Base-by-base conservation (phyloP, 495 filamentous ascomycete species). In the Saxophila tyrrhenica region DNA sequence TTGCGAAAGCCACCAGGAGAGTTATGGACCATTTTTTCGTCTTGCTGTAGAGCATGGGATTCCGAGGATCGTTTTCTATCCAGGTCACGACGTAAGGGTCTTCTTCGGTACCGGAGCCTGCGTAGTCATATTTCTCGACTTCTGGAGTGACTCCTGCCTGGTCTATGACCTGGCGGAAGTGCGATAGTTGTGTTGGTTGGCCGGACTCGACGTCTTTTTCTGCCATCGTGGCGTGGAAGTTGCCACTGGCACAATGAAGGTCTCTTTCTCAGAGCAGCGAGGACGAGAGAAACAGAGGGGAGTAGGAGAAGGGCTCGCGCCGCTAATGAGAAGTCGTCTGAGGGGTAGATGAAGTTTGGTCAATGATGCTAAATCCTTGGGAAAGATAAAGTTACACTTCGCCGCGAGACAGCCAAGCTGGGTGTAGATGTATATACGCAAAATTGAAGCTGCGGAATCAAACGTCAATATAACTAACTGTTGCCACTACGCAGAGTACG, bases 31-130 rank as follows among this genome's bases (percentile, higher is more conserved):
- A 91, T 69, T 90, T 90, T 66, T 74, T 80, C 20, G 56, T 53
- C 2, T 61, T 46, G 24, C 74, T 62, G 62, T 83, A 89, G n/a
- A 67, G 68, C 77, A 86, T 80, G 2, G 86, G 83, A 64, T 91
- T 85, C 52, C 80, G 76, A 2, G 77, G 75, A 63, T 94, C 87
- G 23, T 82, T 63, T 16, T 80, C 78, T 2, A 91, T 77, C 72
- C 82, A 92, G 54, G 83, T 79, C 58, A 91, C 82, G 11, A 81
- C 65, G 59, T 81, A 91, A 0, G 87, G 87, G 43, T 87, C 80
- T 11, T 85, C 81, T 22, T 77, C 71, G 13, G 85, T 91, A 53
- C 87, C 87, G 2, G 76, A 72, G 15, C 87, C 87, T 38, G 72
- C 64, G 62, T 89, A 91, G 3, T 71, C 22, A 56, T 76, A 74